These are phyloP conservation scores for Monotropa hypopitys DNA, from an alignment of 179 eudicot genomes.

Conservation along the genomic window DNA sequence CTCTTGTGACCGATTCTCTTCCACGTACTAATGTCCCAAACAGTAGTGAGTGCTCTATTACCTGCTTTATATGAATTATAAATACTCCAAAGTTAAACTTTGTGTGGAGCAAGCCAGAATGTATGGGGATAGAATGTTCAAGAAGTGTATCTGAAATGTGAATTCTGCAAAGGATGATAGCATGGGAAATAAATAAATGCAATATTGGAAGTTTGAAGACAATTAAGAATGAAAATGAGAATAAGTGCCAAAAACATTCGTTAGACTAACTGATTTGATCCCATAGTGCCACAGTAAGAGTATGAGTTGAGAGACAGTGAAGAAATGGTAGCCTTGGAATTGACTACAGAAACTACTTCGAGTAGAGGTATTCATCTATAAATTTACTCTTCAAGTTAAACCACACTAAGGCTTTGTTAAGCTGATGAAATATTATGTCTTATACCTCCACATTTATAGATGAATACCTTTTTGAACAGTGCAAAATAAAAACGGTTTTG, in stretches of 20 bases:
- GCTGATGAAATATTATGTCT: background rate
- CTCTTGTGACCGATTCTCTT: slow-evolving; percentile 73
- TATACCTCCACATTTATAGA: background rate
- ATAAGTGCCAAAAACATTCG: no score
- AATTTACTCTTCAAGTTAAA: background rate
- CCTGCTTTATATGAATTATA: slow-evolving; percentile 25
- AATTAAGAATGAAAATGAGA: background rate
- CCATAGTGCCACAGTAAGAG: background rate
- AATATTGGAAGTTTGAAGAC: background rate
- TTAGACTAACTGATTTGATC: background rate
- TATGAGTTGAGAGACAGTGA: background rate
- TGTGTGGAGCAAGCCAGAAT: background rate
- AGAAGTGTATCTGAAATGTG: background rate
- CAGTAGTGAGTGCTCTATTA: slow-evolving; percentile 48
- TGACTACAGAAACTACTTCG: background rate
- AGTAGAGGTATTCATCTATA: background rate
- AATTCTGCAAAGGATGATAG: background rate
- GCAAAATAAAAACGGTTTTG: slow-evolving; percentile 85
- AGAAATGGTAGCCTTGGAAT: background rate
- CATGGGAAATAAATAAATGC: background rate
- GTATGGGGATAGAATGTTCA: no score
- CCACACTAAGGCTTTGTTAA: background rate
- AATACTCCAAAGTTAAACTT: background rate
- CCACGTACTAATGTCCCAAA: slow-evolving; percentile 97
- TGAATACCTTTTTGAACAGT: slow-evolving; percentile 58